Evolutionary conservation across 2,329 filamentous ascomycete species (phyloP).

Genomic region (Dothideomycetes sp.): DNA sequence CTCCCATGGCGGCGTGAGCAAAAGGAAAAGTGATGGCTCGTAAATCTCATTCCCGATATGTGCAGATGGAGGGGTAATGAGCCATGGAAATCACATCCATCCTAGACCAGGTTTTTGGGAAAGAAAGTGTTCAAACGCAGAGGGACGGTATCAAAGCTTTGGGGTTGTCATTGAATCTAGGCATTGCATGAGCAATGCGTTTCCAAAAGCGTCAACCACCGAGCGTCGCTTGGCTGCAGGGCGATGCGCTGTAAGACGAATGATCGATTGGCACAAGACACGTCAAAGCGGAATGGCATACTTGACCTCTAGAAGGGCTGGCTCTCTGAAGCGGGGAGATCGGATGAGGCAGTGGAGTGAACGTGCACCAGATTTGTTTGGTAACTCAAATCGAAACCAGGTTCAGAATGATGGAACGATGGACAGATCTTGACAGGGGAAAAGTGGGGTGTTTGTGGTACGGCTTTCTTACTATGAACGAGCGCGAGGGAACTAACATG

Average conservation of each 20-base stretch:
- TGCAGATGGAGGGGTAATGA: conserved; percentile 4
- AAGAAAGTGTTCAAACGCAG: conserved; percentile 1
- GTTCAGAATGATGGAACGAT: too few relatives aligned
- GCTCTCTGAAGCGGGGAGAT: conserved; percentile 8
- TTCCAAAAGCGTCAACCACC: too few relatives aligned
- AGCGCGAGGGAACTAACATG: too few relatives aligned
- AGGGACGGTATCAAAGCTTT: conserved; percentile 2
- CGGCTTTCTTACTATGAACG: too few relatives aligned
- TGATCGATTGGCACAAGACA: too few relatives aligned
- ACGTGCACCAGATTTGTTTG: conserved; percentile 10
- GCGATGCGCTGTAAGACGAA: too few relatives aligned
- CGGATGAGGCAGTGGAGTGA: background rate
- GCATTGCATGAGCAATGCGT: conserved; percentile 9
- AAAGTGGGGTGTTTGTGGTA: too few relatives aligned
- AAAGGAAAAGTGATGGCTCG: conserved; percentile 4
- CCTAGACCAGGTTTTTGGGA: conserved; percentile 4
- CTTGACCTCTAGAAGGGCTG: too few relatives aligned
- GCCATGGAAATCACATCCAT: conserved; percentile 1
- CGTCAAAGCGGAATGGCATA: too few relatives aligned
- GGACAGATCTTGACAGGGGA: too few relatives aligned
- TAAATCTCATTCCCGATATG: conserved; percentile 4
- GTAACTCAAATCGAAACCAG: conserved; percentile 7
- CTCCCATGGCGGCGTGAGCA: too few relatives aligned
- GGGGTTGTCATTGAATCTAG: conserved; percentile 9
- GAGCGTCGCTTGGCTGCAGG: too few relatives aligned